Base-by-base conservation (phyloP, 192 early-diverging fungal species). In the Rhizoclosmatium globosum region DNA sequence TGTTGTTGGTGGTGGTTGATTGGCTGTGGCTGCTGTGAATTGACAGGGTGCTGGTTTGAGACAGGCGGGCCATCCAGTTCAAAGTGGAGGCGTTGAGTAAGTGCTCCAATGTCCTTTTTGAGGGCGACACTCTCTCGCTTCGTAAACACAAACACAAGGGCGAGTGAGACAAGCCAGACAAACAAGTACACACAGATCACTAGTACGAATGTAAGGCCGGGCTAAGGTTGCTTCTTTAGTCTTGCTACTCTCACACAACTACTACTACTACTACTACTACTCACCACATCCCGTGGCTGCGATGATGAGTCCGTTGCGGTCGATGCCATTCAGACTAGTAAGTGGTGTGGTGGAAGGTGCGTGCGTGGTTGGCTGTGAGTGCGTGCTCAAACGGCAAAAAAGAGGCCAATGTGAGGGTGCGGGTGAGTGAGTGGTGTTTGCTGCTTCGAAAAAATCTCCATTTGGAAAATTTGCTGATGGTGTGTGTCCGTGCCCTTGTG, bases 151-250 rank as follows among this genome's bases (percentile, higher is more conserved):
- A 62, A 21, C 21, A 64, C 72, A 23, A 62, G 23, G 23, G 62
- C 59, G 11, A 74, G 61, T 1, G 72, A 74, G 9, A 74, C 72
- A 31, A 74, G 39, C 72, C 72, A 74, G 4, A 44, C 58, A 11
- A 11, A 9, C 7, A 31, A 7, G 59, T 74, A 74, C 53, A 39
- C 42, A 1, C 15, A 23, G 59, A 71, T 71, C 19, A 19, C 56
- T n/a, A 58, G 6, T 1, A n/a, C 4, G 47, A 71, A n/a, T 4
- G 56, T 11, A 13, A 48, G 4, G 23, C 7, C 15, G 69, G 50
- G 69, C 69, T 71, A 42, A 1, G 0, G 21, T 21, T 15, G 21
- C 56, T 15, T 15, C 56, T 15, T 57, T 57, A 57, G 56, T 21
- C 56, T 57, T 21, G 1, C 31, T 31, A 31, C 31, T 31, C 31